Conservation (phyloP, 2,329 filamentous ascomycete genomes). For the Knoxdaviesia proteae region DNA sequence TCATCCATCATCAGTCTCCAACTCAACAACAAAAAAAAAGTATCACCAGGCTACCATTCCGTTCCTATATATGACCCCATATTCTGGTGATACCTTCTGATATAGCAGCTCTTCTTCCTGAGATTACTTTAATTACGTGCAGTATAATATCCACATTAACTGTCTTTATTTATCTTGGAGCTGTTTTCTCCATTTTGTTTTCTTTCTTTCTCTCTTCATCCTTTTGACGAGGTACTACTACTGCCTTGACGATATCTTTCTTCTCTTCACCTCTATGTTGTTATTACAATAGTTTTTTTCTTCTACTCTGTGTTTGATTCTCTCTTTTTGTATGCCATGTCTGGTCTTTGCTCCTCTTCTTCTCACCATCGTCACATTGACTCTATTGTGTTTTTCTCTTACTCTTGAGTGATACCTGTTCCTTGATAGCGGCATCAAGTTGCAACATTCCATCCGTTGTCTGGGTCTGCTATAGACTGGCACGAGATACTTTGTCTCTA, state of each 20-base stretch:
- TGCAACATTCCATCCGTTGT: too few relatives aligned
- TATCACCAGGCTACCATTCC: too few relatives aligned
- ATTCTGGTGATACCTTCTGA: too few relatives aligned
- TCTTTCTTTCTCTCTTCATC: background rate
- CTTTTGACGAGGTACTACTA: background rate
- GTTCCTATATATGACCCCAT: too few relatives aligned
- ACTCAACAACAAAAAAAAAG: too few relatives aligned
- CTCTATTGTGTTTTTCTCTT: constrained; percentile 1
- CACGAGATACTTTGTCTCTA: background rate
- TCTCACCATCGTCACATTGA: background rate
- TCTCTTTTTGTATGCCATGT: background rate
- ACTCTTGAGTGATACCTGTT: background rate
- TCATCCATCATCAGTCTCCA: too few relatives aligned
- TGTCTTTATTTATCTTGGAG: constrained; percentile 1
- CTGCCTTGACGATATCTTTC: too few relatives aligned
- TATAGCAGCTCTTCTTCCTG: too few relatives aligned
- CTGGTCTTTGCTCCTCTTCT: background rate
- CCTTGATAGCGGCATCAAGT: too few relatives aligned
- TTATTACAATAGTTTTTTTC: background rate
- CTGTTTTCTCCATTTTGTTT: background rate
- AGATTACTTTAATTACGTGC: too few relatives aligned
- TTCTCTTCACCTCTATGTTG: too few relatives aligned
- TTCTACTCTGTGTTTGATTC: background rate
- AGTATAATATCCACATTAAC: background rate
- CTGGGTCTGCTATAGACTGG: too few relatives aligned